Conservation (phyloP, 495 filamentous ascomycete genomes). For the Trichoderma gamsii region DNA sequence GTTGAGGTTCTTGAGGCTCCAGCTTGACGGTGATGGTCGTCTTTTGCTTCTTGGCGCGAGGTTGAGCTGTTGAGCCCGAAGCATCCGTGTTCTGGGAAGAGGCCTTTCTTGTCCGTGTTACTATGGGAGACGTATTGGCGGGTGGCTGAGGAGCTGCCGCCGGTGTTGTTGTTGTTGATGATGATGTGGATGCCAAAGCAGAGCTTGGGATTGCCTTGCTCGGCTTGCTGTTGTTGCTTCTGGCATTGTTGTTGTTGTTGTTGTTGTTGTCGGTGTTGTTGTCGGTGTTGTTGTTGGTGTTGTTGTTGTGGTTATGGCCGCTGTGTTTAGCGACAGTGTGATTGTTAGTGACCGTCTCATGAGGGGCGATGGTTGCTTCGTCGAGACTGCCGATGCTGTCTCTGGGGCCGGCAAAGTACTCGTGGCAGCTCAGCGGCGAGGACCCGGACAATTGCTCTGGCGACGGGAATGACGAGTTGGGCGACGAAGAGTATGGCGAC, state of each 20-base stretch:
- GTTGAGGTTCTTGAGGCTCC: not conserved
- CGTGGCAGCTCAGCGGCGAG: not conserved
- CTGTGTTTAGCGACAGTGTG: not conserved
- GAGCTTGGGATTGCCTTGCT: not conserved
- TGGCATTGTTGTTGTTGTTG: not conserved
- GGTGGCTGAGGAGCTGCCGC: not conserved
- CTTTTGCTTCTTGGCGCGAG: conserved; percentile 1
- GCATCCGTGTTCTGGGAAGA: not conserved
- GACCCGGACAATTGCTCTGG: not conserved
- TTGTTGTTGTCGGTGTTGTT: not conserved
- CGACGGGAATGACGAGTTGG: not conserved
- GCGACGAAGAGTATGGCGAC: not conserved
- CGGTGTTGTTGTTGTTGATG: not conserved
- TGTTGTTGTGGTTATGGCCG: not conserved
- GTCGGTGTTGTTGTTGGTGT: not conserved
- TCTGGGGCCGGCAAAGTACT: not conserved
- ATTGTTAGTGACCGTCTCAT: not conserved
- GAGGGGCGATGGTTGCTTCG: not conserved
- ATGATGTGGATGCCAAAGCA: not conserved
- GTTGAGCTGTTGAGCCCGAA: not conserved
- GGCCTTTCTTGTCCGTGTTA: conserved; percentile 4
- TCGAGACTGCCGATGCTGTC: conserved; percentile 4
- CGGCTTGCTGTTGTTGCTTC: not conserved
- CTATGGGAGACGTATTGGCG: not conserved
- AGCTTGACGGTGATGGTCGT: not conserved